Evolutionary conservation across 1,284 basidiomycete species (phyloP).

Genomic region (Ustilago tritici): DNA sequence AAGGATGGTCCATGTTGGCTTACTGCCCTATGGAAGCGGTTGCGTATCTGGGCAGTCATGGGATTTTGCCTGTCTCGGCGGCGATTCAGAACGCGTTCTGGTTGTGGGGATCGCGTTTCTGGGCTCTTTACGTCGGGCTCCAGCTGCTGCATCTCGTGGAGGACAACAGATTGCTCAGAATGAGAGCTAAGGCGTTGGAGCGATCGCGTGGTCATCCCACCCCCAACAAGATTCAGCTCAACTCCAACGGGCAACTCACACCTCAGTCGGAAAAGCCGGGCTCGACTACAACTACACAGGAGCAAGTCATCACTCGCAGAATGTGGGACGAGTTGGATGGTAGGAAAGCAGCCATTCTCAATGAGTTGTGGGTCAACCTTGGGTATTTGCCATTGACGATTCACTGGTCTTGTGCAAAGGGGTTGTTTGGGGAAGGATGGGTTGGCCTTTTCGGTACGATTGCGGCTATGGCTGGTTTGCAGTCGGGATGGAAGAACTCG

Average conservation of each 20-base stretch:
- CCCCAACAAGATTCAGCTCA: constrained; percentile 49
- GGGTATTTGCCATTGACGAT: constrained; percentile 83
- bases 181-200: constrained; percentile 65
- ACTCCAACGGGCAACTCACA: constrained; percentile 23
- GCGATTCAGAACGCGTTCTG: constrained; percentile 58
- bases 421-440: constrained; percentile 63
- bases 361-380: constrained; percentile 79
- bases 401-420: constrained; percentile 75
- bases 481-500: constrained; percentile 62
- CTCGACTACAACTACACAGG: constrained; percentile 32
- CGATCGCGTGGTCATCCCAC: constrained; percentile 63
- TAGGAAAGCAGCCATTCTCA: constrained; percentile 79
- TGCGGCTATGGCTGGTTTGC: constrained; percentile 61
- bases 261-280: constrained; percentile 32
- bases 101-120: constrained; percentile 61
- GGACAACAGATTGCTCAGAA: constrained; percentile 66
- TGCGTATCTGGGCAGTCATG: constrained; percentile 66
- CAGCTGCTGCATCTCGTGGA: constrained; percentile 68
- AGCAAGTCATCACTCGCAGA: constrained; percentile 60
- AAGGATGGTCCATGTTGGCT: constrained; percentile 68
- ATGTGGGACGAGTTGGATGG: constrained; percentile 69
- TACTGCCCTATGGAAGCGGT: constrained; percentile 69
- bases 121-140: constrained; percentile 67
- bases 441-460: constrained; percentile 68
- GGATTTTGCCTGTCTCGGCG: constrained; percentile 57